Conservation (phyloP, 2,329 filamentous ascomycete genomes). For the Epichloe sibirici region DNA sequence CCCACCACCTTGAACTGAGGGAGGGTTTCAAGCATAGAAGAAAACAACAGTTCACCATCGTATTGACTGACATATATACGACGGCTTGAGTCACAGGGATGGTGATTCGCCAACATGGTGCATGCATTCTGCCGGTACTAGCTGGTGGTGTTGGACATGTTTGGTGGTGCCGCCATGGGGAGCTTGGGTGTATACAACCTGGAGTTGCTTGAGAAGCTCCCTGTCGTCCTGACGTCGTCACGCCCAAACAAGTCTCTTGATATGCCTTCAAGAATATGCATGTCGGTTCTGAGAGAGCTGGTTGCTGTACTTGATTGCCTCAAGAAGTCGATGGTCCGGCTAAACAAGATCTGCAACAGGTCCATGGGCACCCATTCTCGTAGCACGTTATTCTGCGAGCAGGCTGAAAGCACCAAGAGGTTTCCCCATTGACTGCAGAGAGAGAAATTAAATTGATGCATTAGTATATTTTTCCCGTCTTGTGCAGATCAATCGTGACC, state of each 20-base stretch:
- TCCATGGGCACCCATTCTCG: conserved; percentile 42
- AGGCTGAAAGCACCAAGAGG: conserved; percentile 77
- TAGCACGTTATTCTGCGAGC: conserved; percentile 56
- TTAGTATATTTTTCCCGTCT: not conserved
- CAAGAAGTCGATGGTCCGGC: conserved; percentile 67
- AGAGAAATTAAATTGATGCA: no score
- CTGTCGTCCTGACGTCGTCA: conserved; percentile 18
- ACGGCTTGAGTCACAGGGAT: no score
- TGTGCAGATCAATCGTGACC: not conserved
- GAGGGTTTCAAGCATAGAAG: not conserved
- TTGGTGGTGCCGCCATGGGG: conserved; percentile 9
- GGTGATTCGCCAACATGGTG: no score
- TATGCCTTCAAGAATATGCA: conserved; percentile 55
- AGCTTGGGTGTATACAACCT: conserved; percentile 16
- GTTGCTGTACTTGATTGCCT: conserved; percentile 57
- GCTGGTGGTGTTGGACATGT: not conserved
- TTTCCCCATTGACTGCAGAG: conserved; percentile 82
- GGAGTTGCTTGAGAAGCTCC: conserved; percentile 32
- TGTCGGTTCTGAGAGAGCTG: conserved; percentile 62
- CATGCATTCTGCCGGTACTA: not conserved
- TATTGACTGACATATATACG: not conserved
- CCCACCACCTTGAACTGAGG: not conserved
- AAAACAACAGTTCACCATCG: not conserved
- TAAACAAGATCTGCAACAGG: conserved; percentile 48
- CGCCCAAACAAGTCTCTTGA: conserved; percentile 31